Conservation (phyloP, 495 filamentous ascomycete species). For the Choiromyces venosus region DNA sequence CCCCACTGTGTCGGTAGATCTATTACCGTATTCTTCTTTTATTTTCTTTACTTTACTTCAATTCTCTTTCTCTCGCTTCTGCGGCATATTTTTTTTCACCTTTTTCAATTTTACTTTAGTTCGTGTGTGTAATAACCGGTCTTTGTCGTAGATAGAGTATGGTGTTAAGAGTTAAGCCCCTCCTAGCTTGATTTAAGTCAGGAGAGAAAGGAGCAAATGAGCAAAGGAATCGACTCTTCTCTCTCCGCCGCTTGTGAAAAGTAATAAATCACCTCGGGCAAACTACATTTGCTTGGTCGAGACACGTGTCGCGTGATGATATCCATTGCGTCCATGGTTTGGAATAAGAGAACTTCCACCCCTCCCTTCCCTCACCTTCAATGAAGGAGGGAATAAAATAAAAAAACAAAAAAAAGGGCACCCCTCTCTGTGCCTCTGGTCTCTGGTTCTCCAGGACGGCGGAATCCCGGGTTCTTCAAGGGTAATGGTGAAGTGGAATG, state of each 20-base stretch:
- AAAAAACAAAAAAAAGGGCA: neutral
- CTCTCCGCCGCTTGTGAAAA: neutral
- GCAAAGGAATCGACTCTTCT: neutral
- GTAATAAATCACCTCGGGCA: neutral
- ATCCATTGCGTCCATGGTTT: neutral
- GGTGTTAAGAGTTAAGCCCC: neutral
- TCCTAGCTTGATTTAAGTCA: neutral
- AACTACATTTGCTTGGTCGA: neutral
- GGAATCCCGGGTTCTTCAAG: neutral
- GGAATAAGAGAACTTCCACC: neutral
- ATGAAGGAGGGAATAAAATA: neutral
- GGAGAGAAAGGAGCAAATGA: neutral
- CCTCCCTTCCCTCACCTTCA: neutral
- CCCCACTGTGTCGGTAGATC: neutral
- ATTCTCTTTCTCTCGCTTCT: neutral
- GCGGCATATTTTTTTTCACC: neutral
- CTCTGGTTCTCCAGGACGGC: neutral
- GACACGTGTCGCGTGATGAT: conserved; percentile 3
- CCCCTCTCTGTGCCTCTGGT: neutral
- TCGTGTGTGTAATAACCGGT: neutral
- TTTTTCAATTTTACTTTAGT: neutral
- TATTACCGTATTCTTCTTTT: neutral
- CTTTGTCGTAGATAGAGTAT: neutral
- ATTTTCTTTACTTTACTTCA: neutral
- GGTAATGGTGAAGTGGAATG: neutral